These are phyloP conservation scores for Phaeomoniella chlamydospora DNA, from an alignment of 2,329 filamentous ascomycete genomes.

Conservation along the genomic window DNA sequence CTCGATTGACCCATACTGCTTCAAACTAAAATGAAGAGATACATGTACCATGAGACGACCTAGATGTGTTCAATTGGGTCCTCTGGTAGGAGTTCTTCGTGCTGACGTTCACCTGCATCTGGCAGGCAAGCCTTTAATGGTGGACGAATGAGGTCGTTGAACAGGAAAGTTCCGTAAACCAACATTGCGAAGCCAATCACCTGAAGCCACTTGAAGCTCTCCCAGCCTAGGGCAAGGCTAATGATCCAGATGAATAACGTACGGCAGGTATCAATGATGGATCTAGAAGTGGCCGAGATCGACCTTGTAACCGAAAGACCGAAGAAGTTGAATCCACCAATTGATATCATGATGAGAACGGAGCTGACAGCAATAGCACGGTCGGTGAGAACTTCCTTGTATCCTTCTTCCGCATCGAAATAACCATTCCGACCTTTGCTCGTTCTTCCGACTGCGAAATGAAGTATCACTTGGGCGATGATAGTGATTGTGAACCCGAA, in stretches of 20 bases:
- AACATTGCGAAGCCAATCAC: slow-evolving; percentile 75
- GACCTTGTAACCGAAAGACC: slow-evolving; percentile 80
- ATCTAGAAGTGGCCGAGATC: slow-evolving; percentile 84
- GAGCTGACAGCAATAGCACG: slow-evolving; percentile 60
- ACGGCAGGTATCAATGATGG: slow-evolving; percentile 92
- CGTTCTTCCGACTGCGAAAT: slow-evolving; percentile 62
- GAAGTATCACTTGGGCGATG: slow-evolving; percentile 64
- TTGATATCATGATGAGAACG: slow-evolving; percentile 89
- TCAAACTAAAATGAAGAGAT: too few species aligned
- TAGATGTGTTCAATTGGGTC: slow-evolving; percentile 83
- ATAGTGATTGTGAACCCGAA: slow-evolving; percentile 78
- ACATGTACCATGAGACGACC: too few species aligned
- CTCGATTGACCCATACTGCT: too few species aligned
- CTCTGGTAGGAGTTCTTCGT: slow-evolving; percentile 54
- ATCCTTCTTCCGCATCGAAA: slow-evolving; percentile 80
- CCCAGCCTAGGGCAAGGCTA: slow-evolving; percentile 85
- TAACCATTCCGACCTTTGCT: slow-evolving; percentile 62
- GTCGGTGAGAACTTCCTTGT: slow-evolving; percentile 64
- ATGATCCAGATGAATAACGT: slow-evolving; percentile 98
- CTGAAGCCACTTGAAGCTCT: slow-evolving; percentile 94
- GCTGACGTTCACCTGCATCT: slow-evolving; percentile 30
- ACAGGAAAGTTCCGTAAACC: slow-evolving; percentile 92
- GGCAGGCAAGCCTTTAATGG: slow-evolving; percentile 56
- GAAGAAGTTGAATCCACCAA: slow-evolving; percentile 99
- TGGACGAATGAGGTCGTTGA: slow-evolving; percentile 83